phyloP scores from a whole-genome alignment of 1,284 basidiomycete genomes.

The Hypsizygus ulmarius region DNA sequence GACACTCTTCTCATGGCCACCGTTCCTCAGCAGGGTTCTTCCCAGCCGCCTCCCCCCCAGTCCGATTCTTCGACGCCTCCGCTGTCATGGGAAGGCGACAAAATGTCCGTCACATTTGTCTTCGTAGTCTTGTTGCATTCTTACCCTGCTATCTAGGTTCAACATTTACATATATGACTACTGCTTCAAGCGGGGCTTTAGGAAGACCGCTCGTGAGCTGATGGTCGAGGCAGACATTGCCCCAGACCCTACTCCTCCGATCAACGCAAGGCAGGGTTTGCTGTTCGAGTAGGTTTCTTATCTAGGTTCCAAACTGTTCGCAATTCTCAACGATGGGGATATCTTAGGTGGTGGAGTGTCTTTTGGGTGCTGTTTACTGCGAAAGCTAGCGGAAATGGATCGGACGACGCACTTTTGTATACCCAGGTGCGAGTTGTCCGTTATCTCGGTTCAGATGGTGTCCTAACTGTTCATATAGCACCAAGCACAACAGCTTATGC shows the following conservation, averaged over 20 bases:
- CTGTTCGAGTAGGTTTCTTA: slow-evolving; percentile 67
- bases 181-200: slow-evolving; percentile 72
- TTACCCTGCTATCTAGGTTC: slow-evolving; percentile 50
- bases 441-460: slow-evolving; percentile 16
- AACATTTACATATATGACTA: slow-evolving; percentile 86
- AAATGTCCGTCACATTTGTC: slow-evolving; percentile 37
- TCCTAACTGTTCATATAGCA: slow-evolving; percentile 27
- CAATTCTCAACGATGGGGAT: slow-evolving; percentile 13
- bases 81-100: slow-evolving; percentile 49
- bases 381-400: slow-evolving; percentile 59
- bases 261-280: slow-evolving; percentile 77
- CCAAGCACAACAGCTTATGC: slow-evolving; percentile 35
- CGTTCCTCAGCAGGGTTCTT: slow-evolving; percentile 21
- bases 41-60: slow-evolving; percentile 23
- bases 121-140: slow-evolving; percentile 20
- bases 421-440: slow-evolving; percentile 50
- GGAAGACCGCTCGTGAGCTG: slow-evolving; percentile 65
- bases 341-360: slow-evolving; percentile 77
- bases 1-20: slow-evolving; percentile 25
- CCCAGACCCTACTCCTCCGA: slow-evolving; percentile 61
- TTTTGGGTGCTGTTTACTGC: slow-evolving; percentile 82
- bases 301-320: slow-evolving; percentile 6
- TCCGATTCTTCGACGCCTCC: slow-evolving; percentile 20
- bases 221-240: slow-evolving; percentile 61
- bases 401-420: slow-evolving; percentile 70